A percentile compares a stretch with the other conserved stretches of the same genome.
Conservation (phyloP, 208 protist genomes). For the Strigomonas galati region DNA sequence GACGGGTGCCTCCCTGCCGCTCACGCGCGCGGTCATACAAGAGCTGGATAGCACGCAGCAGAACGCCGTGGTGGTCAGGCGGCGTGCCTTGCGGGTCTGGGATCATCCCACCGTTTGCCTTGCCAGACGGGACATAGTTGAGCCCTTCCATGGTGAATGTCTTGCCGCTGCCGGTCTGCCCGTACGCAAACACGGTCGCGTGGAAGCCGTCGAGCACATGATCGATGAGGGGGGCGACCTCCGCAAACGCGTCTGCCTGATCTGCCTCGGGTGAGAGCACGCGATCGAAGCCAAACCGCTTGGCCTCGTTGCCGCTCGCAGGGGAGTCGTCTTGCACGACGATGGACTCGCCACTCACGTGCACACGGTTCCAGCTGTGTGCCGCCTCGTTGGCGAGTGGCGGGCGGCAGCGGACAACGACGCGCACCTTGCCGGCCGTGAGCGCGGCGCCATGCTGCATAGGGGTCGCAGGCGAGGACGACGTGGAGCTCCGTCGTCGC, state of each 20-base stretch:
- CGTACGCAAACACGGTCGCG: constrained; percentile 88
- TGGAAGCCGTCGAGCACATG: constrained; percentile 85
- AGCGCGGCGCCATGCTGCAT: neutral
- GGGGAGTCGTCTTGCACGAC: constrained; percentile 23
- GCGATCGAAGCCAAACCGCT: constrained; percentile 74
- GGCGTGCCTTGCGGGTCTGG: constrained; percentile 27
- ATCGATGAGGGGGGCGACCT: constrained; percentile 71
- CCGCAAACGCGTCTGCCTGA: constrained; percentile 63
- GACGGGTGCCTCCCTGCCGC: constrained; percentile 19
- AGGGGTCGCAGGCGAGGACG: neutral
- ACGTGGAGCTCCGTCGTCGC: neutral
- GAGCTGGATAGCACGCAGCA: constrained; percentile 73
- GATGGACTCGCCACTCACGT: constrained; percentile 32
- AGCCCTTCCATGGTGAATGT: constrained; percentile 89
- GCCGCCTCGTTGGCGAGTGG: constrained; percentile 27
- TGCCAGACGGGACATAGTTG: constrained; percentile 22
- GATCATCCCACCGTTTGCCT: constrained; percentile 2
- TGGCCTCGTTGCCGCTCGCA: constrained; percentile 14
- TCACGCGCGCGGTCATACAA: constrained; percentile 69
- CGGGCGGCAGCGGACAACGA: constrained; percentile 73
- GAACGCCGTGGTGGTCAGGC: constrained; percentile 64
- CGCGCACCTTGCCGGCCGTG: constrained; percentile 32
- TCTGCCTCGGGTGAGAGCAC: constrained; percentile 45
- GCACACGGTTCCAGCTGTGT: constrained; percentile 36
- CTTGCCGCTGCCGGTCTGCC: constrained; percentile 91